Percentiles rank a stretch among this genome's conserved stretches.
These are phyloP conservation scores for Rhypophila decipiens DNA, from an alignment of 495 filamentous ascomycete species.

Conservation along the genomic window DNA sequence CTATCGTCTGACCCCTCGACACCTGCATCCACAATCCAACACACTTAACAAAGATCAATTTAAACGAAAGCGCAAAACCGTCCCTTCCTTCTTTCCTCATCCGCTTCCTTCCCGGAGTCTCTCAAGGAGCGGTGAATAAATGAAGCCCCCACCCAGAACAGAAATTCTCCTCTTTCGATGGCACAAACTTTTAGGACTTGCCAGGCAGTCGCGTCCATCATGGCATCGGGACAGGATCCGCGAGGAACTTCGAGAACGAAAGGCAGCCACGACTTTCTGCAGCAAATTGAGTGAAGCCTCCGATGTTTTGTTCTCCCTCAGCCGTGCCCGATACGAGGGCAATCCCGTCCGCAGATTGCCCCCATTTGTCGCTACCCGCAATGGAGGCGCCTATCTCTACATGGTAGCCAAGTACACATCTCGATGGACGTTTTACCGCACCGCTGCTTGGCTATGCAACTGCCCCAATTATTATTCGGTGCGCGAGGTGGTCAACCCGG, in stretches of 20 bases:
- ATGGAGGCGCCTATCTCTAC: slow-evolving; percentile 36
- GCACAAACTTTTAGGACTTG: slow-evolving; percentile 34
- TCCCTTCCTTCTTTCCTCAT: no score
- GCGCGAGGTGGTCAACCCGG: slow-evolving; percentile 46
- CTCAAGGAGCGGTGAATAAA: background rate
- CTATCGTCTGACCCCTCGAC: no score
- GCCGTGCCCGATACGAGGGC: slow-evolving; percentile 37
- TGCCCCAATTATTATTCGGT: slow-evolving; percentile 20
- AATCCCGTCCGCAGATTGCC: slow-evolving; percentile 30
- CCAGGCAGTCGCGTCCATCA: slow-evolving; percentile 31
- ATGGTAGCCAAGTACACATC: slow-evolving; percentile 48
- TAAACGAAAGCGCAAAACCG: no score
- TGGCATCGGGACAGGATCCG: slow-evolving; percentile 41
- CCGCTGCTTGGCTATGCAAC: slow-evolving; percentile 33
- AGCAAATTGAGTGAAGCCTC: slow-evolving; percentile 46
- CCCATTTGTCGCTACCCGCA: slow-evolving; percentile 18
- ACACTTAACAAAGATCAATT: no score
- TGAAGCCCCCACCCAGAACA: background rate
- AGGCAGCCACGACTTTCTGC: slow-evolving; percentile 25
- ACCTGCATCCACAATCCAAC: no score
- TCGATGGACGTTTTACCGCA: slow-evolving; percentile 44
- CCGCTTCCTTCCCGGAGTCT: slow-evolving; percentile 10
- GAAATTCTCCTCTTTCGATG: slow-evolving; percentile 27
- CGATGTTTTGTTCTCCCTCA: slow-evolving; percentile 47
- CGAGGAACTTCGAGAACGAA: slow-evolving; percentile 41